Conservation (phyloP, 208 protist genomes). For the Leishmania aethiopica region DNA sequence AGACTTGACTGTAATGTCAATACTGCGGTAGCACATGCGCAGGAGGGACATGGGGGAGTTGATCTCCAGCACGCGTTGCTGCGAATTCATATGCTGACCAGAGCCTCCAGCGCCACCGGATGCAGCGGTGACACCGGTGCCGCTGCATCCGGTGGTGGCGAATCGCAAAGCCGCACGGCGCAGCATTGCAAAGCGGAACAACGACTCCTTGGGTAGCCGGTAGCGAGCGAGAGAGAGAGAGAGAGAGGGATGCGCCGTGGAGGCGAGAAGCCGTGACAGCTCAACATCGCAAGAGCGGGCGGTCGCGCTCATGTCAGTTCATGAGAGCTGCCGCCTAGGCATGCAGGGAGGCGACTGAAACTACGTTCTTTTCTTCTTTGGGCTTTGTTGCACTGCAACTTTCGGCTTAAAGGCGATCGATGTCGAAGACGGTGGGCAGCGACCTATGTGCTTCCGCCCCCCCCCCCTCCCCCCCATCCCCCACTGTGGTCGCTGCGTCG, state of each 20-base stretch:
- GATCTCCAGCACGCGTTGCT: slow-evolving; percentile 85
- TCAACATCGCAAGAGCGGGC: background rate
- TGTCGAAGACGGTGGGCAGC: background rate
- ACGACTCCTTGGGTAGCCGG: background rate
- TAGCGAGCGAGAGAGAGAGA: background rate
- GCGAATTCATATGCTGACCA: slow-evolving; percentile 64
- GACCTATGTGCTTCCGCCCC: background rate
- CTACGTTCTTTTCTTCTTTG: background rate
- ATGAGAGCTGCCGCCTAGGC: background rate
- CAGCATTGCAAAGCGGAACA: slow-evolving; percentile 1
- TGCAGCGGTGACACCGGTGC: background rate
- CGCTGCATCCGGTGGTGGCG: background rate
- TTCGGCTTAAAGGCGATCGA: background rate
- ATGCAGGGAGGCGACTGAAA: background rate
- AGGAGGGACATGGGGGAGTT: slow-evolving; percentile 75
- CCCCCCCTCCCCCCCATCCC: background rate
- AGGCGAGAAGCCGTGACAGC: background rate
- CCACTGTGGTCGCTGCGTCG: background rate
- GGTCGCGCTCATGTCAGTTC: background rate
- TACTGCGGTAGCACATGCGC: slow-evolving; percentile 92
- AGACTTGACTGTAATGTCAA: slow-evolving; percentile 89
- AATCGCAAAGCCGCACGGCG: slow-evolving; percentile 15
- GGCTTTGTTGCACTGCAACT: background rate
- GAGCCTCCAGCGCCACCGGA: background rate
- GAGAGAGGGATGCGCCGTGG: background rate